Base-by-base conservation (phyloP, 257 asterid genomes). In the Solanum ossicruentum region DNA sequence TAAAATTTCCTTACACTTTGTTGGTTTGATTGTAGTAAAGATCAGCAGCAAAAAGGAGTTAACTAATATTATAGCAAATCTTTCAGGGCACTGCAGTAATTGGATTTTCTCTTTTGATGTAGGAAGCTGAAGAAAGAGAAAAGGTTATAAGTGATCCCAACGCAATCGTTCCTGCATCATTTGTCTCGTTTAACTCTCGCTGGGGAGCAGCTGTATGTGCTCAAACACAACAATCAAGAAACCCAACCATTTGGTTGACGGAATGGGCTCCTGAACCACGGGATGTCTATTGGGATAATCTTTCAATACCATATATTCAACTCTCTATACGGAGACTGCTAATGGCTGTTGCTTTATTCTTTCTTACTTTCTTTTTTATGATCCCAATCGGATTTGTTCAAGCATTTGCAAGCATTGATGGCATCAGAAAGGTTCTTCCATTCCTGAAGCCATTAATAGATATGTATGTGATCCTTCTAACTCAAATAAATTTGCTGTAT, bases 241-340 rank as follows among this genome's bases (percentile, higher is more conserved):
- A 95, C 89, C 95, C 98, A 41, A 92, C 93, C 17, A 26, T 88
- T 55, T 95, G 99, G 99, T 89, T 93, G 60, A 95, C 98, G 2
- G 95, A 94, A 72, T 94, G 99, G 99, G 99, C 99, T 45, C 97
- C 99, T 16, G 99, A 94, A 82, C 99, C 98, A 20, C 92, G 96
- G 58, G 98, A 95, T 80, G 93, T 95, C 69, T 93, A 88, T 85
- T 95, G 99, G 99, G 91, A 92, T 83, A 94, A 94, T 87, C 95
- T 95, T 70, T 93, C 97, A 21, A 94, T 94, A 86, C 95, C 97
- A 43, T 90, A 86, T 56, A 93, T 92, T 63, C 89, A 87, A 84
- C 98, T 94, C 70, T 61, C 89, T 23, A 82, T 91, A 49, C 91
- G 93, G 83, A 92, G 87, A 85, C 87, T 95, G 72, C 82, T 93